Evolutionary conservation across 139 green algal genomes (phyloP), one percentile per base, ranked within the genome.

Genomic region (Chlamydomonas schloesseri): DNA sequence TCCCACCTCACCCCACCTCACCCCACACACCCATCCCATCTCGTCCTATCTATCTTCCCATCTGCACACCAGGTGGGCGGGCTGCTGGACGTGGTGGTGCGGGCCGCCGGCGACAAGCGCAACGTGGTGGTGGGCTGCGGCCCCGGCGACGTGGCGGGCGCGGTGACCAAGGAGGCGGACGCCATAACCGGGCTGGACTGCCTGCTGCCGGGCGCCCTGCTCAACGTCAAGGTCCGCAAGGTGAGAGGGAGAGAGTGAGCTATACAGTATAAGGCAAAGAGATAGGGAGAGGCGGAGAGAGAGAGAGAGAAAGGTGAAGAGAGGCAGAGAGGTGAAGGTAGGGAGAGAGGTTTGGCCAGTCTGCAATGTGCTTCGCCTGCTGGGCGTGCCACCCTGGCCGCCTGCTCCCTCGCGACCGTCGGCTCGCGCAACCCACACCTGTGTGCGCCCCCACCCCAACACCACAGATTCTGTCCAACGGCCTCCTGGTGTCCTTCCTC

Each of bases 401-500:
- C n/a, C n/a, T n/a, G n/a, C n/a, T n/a, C n/a, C n/a, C n/a, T n/a
- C n/a, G n/a, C n/a, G n/a, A n/a, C n/a, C n/a, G n/a, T n/a, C n/a
- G n/a, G n/a, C n/a, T n/a, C n/a, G n/a, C n/a, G n/a, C n/a, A n/a
- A n/a, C n/a, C n/a, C n/a, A n/a, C n/a, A n/a, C n/a, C n/a, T n/a
- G n/a, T n/a, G n/a, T n/a, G n/a, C n/a, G n/a, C n/a, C n/a, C n/a
- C n/a, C n/a, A n/a, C n/a, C n/a, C n/a, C n/a, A n/a, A n/a, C n/a
- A n/a, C n/a, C 83, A 24, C 82, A 93, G 65, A 87, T 97, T 55
- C 86, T 95, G 28, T 82, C 87, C 15, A 96, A 98, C 88, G 97
- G 97, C 11, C 88, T 99, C 31, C 67, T 94, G n/a, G 84, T 97
- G 28, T 93, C 85, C 79, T 98, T 99, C 87, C 90, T 98, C 37